phyloP scores from a whole-genome alignment of 2,329 filamentous ascomycete species.

The Emericellopsis cladophorae region DNA sequence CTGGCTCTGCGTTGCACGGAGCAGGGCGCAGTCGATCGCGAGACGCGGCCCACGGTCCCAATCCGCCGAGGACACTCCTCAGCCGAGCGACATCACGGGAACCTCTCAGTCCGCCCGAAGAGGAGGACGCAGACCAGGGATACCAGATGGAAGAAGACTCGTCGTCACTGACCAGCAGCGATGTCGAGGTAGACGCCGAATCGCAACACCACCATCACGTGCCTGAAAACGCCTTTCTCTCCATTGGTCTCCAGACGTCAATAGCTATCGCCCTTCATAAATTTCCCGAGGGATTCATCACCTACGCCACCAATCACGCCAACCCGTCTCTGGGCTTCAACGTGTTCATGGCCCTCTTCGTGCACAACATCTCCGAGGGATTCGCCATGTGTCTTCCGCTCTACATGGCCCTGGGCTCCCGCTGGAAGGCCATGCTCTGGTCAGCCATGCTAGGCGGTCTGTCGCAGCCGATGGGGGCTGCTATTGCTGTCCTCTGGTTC shows the following conservation, averaged over 20 bases:
- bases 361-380: slow-evolving; percentile 96
- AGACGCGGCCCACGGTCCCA: slow-evolving; percentile 7
- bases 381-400: slow-evolving; percentile 88
- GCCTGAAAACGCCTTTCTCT: slow-evolving; percentile 82
- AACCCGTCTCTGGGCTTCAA: slow-evolving; percentile 80
- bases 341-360: slow-evolving; percentile 90
- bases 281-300: slow-evolving; percentile 78
- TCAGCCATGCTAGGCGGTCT: slow-evolving; percentile 73
- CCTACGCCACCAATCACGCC: slow-evolving; percentile 93
- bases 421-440: slow-evolving; percentile 73
- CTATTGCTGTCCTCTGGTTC: slow-evolving; percentile 77
- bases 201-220: slow-evolving; percentile 83
- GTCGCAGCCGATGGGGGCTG: slow-evolving; percentile 78
- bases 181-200: slow-evolving; percentile 28
- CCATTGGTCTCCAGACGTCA: slow-evolving; percentile 90
- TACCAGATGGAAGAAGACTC: slow-evolving; percentile 3
- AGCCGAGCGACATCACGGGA: slow-evolving; percentile 27
- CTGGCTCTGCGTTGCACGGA: slow-evolving; percentile 12
- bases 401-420: slow-evolving; percentile 77
- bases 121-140: slow-evolving; percentile 4
- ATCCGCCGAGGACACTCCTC: slow-evolving; percentile 8
- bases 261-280: slow-evolving; percentile 95
- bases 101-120: slow-evolving; percentile 12
- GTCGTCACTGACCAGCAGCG: slow-evolving; percentile 3
- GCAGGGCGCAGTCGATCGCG: slow-evolving; percentile 3